Evolutionary conservation across 2,329 filamentous ascomycete species (phyloP), one percentile per base, ranked within the genome.

Genomic region (Rugonectria rugulosa): DNA sequence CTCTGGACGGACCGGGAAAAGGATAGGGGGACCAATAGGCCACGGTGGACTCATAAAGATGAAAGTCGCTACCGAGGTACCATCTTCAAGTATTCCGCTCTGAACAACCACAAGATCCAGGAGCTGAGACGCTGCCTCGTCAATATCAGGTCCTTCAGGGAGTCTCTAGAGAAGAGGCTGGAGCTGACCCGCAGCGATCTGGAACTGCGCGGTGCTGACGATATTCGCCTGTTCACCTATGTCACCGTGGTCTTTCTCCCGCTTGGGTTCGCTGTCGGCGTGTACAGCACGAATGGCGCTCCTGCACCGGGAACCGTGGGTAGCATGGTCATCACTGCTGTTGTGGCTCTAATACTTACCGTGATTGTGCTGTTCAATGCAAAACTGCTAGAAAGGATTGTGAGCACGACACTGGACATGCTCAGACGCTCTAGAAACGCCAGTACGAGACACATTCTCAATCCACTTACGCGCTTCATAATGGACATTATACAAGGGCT

Each of bases 211-310:
- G 32, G 45, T 11, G 36, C 45, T 3, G 45, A 48, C n/a, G 37
- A 48, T 10, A 48, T 48, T 15, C 45, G 34, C n/a, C 37, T 29
- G 17, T 48, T 48, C 45, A 48, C 34, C 5, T 38, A 48, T 20
- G 45, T 48, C 9, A 40, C 45, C 3, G 45, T 38, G 3, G 45
- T 48, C 2, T 48, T 48, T 11, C 9, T 48, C 7, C 45, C 45
- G 23, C 7, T 48, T 12, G 45, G 45, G 3, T 48, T 48, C 15
- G 45, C 45, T 2, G 32, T 34, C 6, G 37, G 45, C 11, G 11
- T 48, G 8, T 48, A 38, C 17, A 48, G 45, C 9, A 21, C 29
- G 24, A 40, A n/a, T n/a, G n/a, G n/a, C n/a, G n/a, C n/a, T n/a
- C n/a, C n/a, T n/a, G n/a, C n/a, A 34, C 11, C 31, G 38, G 4